Evolutionary conservation across 345 rosid species (phyloP).

Genomic region (Citrus inodora): DNA sequence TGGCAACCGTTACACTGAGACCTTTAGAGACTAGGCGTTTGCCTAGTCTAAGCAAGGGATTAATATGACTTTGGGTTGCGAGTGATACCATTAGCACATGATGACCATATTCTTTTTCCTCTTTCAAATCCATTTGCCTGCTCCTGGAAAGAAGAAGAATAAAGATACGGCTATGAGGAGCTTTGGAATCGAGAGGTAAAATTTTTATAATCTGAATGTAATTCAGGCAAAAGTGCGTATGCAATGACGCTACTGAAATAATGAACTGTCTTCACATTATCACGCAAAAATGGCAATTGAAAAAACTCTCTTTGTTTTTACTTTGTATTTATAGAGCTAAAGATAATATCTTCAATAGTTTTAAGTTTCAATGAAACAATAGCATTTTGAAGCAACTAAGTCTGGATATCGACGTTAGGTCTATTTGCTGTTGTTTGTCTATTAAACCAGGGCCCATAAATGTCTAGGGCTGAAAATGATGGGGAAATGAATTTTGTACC

Average conservation of each 20-base stretch:
- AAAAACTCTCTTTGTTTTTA: too few relatives aligned
- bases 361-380: too few relatives aligned
- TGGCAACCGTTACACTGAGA: constrained; percentile 36
- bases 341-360: too few relatives aligned
- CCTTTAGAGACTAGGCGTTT: constrained; percentile 35
- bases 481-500: too few relatives aligned
- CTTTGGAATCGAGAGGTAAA: not conserved
- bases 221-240: not conserved
- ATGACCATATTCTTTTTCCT: constrained; percentile 5
- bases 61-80: constrained; percentile 43
- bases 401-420: too few relatives aligned
- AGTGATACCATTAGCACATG: constrained; percentile 36
- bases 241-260: not conserved
- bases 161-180: not conserved
- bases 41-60: constrained; percentile 43
- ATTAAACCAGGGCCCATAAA: too few relatives aligned
- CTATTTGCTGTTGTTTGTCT: too few relatives aligned
- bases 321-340: too few relatives aligned
- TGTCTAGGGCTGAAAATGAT: too few relatives aligned
- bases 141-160: not conserved
- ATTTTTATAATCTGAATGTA: not conserved
- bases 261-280: not conserved
- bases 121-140: constrained; percentile 5
- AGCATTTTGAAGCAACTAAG: too few relatives aligned
- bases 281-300: not conserved